These are phyloP conservation scores for Cystobasidiaceae sp. DNA, from an alignment of 1,284 basidiomycete genomes.

Conservation along the genomic window DNA sequence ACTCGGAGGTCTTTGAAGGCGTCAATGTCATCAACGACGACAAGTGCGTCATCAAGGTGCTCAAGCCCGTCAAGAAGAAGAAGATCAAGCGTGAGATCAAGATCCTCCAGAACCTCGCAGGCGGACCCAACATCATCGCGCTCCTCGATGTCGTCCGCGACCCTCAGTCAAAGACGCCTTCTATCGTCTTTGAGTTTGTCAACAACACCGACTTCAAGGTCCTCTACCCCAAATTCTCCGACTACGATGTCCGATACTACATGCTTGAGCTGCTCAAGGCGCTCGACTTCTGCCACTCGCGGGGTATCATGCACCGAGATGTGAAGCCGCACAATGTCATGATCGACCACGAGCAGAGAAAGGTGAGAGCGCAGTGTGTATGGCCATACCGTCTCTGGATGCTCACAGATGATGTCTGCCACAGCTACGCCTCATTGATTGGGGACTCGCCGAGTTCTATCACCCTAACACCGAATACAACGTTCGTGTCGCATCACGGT, in stretches of 20 bases:
- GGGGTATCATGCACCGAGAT: constrained; percentile 98
- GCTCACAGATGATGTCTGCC: not conserved
- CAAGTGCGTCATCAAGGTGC: constrained; percentile 96
- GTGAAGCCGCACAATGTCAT: constrained; percentile 99
- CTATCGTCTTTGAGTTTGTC: constrained; percentile 95
- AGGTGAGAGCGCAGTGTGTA: constrained; percentile 64
- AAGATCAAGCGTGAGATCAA: constrained; percentile 99
- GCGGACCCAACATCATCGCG: constrained; percentile 80
- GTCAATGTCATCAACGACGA: constrained; percentile 87
- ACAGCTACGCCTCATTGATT: constrained; percentile 91
- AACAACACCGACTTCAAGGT: constrained; percentile 93
- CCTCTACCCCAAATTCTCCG: constrained; percentile 89
- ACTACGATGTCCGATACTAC: constrained; percentile 93
- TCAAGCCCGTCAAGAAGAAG: constrained; percentile 99
- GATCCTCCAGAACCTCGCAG: constrained; percentile 92
- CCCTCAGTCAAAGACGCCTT: constrained; percentile 77
- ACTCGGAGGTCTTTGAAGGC: constrained; percentile 96
- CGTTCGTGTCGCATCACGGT: constrained; percentile 91
- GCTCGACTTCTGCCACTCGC: constrained; percentile 94
- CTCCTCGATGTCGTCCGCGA: constrained; percentile 94
- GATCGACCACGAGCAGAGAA: constrained; percentile 96
- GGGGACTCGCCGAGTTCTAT: constrained; percentile 98
- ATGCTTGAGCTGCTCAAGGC: constrained; percentile 97
- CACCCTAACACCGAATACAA: constrained; percentile 98
- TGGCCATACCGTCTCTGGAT: not conserved